phyloP scores from a whole-genome alignment of 345 rosid species.

The Linum tenue region DNA sequence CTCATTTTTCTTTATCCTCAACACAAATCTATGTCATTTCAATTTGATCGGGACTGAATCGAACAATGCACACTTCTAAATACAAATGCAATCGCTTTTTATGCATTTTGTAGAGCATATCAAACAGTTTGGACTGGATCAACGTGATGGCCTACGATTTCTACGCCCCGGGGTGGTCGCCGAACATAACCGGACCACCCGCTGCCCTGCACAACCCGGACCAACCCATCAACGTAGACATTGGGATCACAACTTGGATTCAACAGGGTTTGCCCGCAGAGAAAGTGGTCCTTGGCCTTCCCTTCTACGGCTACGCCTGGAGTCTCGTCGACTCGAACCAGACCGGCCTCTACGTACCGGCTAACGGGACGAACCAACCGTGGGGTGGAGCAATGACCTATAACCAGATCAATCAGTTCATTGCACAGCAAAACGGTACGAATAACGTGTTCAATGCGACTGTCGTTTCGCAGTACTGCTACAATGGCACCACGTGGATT shows the following conservation, averaged over 20 bases:
- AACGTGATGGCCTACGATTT: constrained; percentile 19
- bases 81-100: too few relatives aligned
- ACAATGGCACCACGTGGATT: background rate
- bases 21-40: too few relatives aligned
- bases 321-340: background rate
- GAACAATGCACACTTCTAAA: too few relatives aligned
- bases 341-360: background rate
- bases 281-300: background rate
- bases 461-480: background rate
- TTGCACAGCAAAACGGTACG: background rate
- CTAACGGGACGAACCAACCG: background rate
- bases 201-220: constrained; percentile 20
- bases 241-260: background rate
- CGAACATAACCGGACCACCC: constrained; percentile 13
- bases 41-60: too few relatives aligned
- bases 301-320: background rate
- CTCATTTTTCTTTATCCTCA: too few relatives aligned
- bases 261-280: background rate
- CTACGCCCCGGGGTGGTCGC: constrained; percentile 17
- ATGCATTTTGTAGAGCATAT: background rate
- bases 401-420: background rate
- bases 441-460: background rate
- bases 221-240: background rate
- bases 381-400: background rate
- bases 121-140: constrained; percentile 21